Base-by-base conservation (phyloP, 106 monocot species). In the Allium cepa region DNA sequence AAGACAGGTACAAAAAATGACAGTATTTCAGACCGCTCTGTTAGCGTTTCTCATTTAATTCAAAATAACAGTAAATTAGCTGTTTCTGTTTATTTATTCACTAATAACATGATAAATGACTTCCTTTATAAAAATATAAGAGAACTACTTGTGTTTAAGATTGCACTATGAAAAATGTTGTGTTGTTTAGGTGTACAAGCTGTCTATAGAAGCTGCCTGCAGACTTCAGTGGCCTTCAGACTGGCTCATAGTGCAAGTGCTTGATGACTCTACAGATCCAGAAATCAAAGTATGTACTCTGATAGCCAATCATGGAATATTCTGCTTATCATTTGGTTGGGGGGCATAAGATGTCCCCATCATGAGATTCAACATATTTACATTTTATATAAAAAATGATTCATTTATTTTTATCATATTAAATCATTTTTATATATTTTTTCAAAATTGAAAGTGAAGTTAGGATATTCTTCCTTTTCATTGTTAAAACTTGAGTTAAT, bases 191-290 rank as follows among this genome's bases (percentile, higher is more conserved):
- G 81, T 88, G 49, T 88, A 84, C 67, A 74, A 81, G 69, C 64
- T 84, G 8, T 88, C 88, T 5, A 88, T 88, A 17, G 84, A 83
- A 69, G 87, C 83, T 9, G 81, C 69, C 15, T 87, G 83, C 50
- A 50, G 64, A 10, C 76, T 84, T 9, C 62, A 11, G 18, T 84
- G 84, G 88, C 88, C 88, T 15, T 27, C 61, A 1, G 78, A 88
- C 67, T 64, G 88, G 57, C 59, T 88, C 50, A 84, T 84, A 28
- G 71, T 88, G 13, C 81, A 88, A 67, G 84, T 88, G 45, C 73
- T 84, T 47, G 88, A 88, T 64, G 88, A 88, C 60, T 88, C 88
- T 12, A 88, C 88, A 16, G 88, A 88, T 47, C 51, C 67, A 58
- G 57, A 53, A n/a, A 74, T 66, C 15, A 47, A 66, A 66, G 74